Evolutionary conservation across 2,329 filamentous ascomycete species (phyloP).

Genomic region (Colletotrichum sansevieriae): DNA sequence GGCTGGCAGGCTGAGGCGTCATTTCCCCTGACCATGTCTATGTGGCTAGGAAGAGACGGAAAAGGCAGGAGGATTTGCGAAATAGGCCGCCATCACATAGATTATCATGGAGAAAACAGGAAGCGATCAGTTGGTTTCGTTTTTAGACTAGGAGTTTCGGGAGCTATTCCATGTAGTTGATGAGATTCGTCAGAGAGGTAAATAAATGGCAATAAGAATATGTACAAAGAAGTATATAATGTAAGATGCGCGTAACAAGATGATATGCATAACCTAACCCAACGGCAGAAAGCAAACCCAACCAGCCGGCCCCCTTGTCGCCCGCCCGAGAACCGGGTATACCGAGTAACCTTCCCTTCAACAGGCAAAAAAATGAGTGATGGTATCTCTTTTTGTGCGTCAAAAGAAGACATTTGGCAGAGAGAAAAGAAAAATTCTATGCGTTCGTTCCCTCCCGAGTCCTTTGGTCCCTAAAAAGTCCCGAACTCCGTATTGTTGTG

Average conservation of each 20-base stretch:
- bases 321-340: conserved; percentile 9
- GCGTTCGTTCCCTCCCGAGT: not conserved
- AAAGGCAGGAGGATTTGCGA: too few species aligned
- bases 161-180: not conserved
- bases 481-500: conserved; percentile 8
- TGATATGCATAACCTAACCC: conserved; percentile 6
- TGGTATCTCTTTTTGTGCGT: conserved; percentile 25
- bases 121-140: not conserved
- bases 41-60: too few species aligned
- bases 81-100: too few species aligned
- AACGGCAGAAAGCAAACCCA: not conserved
- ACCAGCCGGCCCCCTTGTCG: conserved; percentile 5
- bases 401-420: not conserved
- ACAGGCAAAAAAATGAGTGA: conserved; percentile 24
- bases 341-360: not conserved
- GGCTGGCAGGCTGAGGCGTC: too few species aligned
- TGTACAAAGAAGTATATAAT: conserved; percentile 24
- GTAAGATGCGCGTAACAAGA: conserved; percentile 9
- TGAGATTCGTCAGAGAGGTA: not conserved
- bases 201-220: conserved; percentile 7
- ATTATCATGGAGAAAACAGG: not conserved
- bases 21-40: too few species aligned
- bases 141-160: not conserved
- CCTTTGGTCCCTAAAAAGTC: conserved; percentile 19
- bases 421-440: conserved; percentile 18